Evolutionary conservation across 768 basidiomycete genomes (phyloP).

Genomic region (Pulveroboletus sp.): DNA sequence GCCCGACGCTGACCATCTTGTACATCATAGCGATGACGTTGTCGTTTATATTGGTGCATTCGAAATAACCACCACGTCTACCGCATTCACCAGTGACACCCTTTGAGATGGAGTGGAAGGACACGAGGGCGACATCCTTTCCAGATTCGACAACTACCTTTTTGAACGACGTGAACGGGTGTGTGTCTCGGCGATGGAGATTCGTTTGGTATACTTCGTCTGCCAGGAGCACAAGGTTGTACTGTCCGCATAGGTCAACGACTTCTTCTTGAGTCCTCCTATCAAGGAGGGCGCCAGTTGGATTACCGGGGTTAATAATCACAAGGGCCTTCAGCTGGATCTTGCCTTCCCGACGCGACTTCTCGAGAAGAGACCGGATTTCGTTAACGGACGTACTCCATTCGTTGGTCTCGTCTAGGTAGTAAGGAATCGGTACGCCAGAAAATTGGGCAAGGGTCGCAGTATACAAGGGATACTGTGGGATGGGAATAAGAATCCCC

Average conservation of each 20-base stretch:
- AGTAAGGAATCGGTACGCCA: constrained; percentile 82
- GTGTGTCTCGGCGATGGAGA: constrained; percentile 61
- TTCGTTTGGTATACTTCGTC: constrained; percentile 99
- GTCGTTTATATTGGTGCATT: constrained; percentile 75
- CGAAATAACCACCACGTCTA: constrained; percentile 95
- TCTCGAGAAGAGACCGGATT: constrained; percentile 62
- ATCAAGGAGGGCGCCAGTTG: constrained; percentile 84
- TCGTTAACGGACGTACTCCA: constrained; percentile 79
- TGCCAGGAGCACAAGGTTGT: constrained; percentile 84
- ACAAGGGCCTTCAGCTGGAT: constrained; percentile 77
- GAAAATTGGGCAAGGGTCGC: constrained; percentile 84
- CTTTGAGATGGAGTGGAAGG: constrained; percentile 97
- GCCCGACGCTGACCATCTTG: constrained; percentile 89
- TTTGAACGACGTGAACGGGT: constrained; percentile 92
- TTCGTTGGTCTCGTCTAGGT: constrained; percentile 73
- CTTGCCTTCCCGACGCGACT: constrained; percentile 55
- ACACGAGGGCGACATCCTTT: constrained; percentile 67
- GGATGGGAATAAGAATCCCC: constrained; percentile 92
- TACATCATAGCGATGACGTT: constrained; percentile 84
- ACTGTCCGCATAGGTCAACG: constrained; percentile 78
- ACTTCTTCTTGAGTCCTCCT: constrained; percentile 66
- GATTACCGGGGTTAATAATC: constrained; percentile 98
- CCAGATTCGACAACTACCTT: constrained; percentile 72
- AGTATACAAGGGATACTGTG: constrained; percentile 97
- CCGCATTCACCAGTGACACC: constrained; percentile 96